phyloP scores from a whole-genome alignment of 139 green algal genomes.

The Chlamydomonas schloesseri region DNA sequence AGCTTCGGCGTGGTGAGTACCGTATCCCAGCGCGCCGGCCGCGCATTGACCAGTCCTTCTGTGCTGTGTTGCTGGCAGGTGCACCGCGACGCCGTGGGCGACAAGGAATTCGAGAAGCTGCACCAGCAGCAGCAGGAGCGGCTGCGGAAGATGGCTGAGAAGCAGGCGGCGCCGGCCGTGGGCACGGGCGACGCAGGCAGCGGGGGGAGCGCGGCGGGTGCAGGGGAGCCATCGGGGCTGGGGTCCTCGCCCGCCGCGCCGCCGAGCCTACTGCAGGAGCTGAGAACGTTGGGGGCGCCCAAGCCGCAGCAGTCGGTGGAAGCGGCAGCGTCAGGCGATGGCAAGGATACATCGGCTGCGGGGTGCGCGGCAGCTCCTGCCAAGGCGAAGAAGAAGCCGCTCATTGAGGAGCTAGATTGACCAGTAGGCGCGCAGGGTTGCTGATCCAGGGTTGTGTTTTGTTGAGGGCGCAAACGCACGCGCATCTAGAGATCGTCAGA shows the following conservation, averaged over 20 bases:
- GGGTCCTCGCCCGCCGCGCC: background rate
- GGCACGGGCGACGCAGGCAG: too few species aligned
- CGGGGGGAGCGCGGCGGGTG: background rate
- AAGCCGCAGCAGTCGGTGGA: background rate
- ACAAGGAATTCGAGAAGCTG: background rate
- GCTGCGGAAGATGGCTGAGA: too few species aligned
- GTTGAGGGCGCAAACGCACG: too few species aligned
- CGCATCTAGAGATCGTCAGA: too few species aligned
- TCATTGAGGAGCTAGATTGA: conserved; percentile 31
- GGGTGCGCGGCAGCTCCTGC: background rate
- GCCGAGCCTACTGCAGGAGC: conserved; percentile 1
- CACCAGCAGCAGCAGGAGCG: background rate
- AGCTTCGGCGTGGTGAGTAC: background rate
- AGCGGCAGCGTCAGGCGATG: background rate
- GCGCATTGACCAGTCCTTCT: background rate
- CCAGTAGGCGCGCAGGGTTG: background rate
- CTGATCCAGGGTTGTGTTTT: background rate
- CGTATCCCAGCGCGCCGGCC: too few species aligned
- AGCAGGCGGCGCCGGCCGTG: background rate
- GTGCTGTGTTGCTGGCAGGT: background rate
- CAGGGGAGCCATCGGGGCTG: background rate
- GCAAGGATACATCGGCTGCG: background rate
- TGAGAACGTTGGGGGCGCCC: background rate
- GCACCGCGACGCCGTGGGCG: background rate
- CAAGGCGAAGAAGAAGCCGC: background rate